Base-by-base conservation (phyloP, 2,329 filamentous ascomycete genomes). In the Curvularia lunata region DNA sequence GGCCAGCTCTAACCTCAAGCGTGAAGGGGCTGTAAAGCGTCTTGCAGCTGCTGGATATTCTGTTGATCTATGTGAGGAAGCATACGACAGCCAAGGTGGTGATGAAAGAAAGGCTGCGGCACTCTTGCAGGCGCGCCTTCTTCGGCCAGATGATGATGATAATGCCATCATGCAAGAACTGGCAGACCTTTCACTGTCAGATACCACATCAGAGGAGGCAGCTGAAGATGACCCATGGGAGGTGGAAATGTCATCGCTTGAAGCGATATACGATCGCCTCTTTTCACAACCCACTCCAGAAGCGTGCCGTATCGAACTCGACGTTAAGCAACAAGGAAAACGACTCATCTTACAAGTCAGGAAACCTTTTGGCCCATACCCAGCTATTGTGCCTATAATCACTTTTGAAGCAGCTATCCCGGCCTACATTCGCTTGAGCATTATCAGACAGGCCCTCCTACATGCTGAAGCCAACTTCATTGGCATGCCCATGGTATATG, bases 401-500 rank as follows among this genome's bases (percentile, higher is more conserved):
- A 86, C 88, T 2, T 82, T 97, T 30, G 85, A 85, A 50, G 79
- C 79, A 12, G 78, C 86, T 10, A 83, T 98, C 12, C 95, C 95
- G 19, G 92, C 95, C 3, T 97, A 99, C 70, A 96, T 98, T 71
- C 91, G 94, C 59, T 82, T 99, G 10, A 97, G 92, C 70, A 88
- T 97, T 37, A 86, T 95, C 68, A 89, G 91, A 66, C 88, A 90
- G 75, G 87, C 89, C 1, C 80, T 97, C 5, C 81, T 85, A 4
- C 87, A 94, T 71, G 88, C 92, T 2, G 81, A 86, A 48, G 84
- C 88, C 48, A 86, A 87, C 27, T 83, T 96, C 28, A 79, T 88
- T 13, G 94, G 92, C 23, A 92, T 96, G 71, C 91, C 92, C 38
- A 97, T 96, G 89, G 85, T 97, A 12, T 98, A 93, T 77, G 91